Conservation (phyloP, 1,284 basidiomycete species). For the Ustilago trichophora region DNA sequence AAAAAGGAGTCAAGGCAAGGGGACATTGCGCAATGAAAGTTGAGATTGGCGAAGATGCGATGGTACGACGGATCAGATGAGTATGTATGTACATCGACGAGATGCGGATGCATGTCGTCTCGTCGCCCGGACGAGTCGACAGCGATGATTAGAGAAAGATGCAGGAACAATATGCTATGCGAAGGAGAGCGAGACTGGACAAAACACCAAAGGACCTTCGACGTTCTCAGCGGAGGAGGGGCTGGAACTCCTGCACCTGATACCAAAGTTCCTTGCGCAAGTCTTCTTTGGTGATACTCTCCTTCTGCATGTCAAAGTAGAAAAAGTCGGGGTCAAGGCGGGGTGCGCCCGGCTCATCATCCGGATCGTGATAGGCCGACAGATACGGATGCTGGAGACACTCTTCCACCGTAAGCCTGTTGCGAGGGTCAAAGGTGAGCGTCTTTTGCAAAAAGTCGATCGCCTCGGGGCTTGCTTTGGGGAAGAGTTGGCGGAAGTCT, state of each 20-base stretch:
- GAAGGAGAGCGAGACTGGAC: background rate
- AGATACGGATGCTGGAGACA: constrained; percentile 63
- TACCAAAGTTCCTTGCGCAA: constrained; percentile 58
- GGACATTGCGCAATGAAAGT: background rate
- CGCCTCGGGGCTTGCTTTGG: constrained; percentile 72
- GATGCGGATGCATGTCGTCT: constrained; percentile 2
- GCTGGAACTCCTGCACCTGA: constrained; percentile 54
- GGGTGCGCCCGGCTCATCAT: constrained; percentile 59
- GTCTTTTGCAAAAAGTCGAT: constrained; percentile 91
- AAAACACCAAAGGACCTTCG: constrained; percentile 9
- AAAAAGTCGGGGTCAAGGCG: constrained; percentile 53
- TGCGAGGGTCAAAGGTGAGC: constrained; percentile 72
- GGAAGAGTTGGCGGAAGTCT: constrained; percentile 79
- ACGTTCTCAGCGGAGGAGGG: constrained; percentile 35
- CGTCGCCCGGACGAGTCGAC: constrained; percentile 1
- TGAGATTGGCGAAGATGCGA: background rate
- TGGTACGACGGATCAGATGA: background rate
- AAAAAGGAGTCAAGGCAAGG: background rate
- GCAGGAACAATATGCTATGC: background rate
- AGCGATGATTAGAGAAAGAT: constrained; percentile 1
- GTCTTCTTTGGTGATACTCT: constrained; percentile 52
- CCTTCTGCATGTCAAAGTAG: constrained; percentile 56
- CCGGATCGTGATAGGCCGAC: constrained; percentile 59
- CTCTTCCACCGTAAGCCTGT: constrained; percentile 63
- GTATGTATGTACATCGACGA: background rate